Base-by-base conservation (phyloP, 169 alveolate genomes). In the Eimeria tenella region DNA sequence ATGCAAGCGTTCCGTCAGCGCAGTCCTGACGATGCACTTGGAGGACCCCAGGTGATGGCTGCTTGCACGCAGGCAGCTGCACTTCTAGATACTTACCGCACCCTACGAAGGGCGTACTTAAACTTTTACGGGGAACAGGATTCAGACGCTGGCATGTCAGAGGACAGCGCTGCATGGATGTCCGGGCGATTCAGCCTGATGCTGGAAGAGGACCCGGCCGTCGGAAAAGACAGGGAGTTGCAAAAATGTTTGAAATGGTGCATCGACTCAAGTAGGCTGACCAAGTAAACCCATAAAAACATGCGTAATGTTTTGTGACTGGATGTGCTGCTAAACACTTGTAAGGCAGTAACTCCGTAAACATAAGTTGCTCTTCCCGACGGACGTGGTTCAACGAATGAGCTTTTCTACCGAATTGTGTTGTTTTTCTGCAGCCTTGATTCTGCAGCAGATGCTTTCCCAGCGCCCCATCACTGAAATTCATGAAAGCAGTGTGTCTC, bases 21-120 rank as follows among this genome's bases (percentile, higher is more conserved):
- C 42, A 63, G 25, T 82, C 90, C 90, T 23, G 15, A 58, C 58
- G 90, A 55, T 8, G 60, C 9, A 56, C 7, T 60, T 8, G 90
- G 90, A 56, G 77, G 90, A 55, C 90, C 73, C 17, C 77, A 82
- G 68, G 75, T 82, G 60, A 60, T 60, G 77, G 60, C 90, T 3
- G 90, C 90, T n/a, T 82, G 90, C 60, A 50, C 77, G 2, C 90
- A 82, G 90, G 90, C 90, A 10, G 90, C 90, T 4, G 75, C 90
- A 13, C 77, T 82, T 31, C 68, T 82, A 82, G 77, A 82, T 5
- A 25, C 90, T 58, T 82, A 82, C 75, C 90, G 77, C 75, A 82
- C 75, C 90, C 19, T 82, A n/a, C 73, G 75, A 17, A 56, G 50
- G 60, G 77, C 90, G 11, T 82, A 58, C n/a, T 55, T 82, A 49